These are phyloP conservation scores for Paecilomyces formosus DNA, from an alignment of 2,329 filamentous ascomycete species.

Conservation along the genomic window DNA sequence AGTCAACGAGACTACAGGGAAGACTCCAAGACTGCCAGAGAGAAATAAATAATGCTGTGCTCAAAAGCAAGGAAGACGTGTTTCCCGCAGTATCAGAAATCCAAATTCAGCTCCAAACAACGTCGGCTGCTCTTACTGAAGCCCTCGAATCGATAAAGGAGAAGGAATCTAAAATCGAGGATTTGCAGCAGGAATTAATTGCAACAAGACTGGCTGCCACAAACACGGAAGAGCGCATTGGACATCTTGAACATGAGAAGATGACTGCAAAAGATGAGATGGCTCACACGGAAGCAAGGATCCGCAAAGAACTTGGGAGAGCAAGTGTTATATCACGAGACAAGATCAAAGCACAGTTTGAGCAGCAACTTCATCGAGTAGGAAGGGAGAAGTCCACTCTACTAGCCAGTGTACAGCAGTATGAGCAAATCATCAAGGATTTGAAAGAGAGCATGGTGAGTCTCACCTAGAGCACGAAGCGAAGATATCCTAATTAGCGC, in stretches of 20 bases:
- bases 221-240: constrained; percentile 8
- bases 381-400: constrained; percentile 17
- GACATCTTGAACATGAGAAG: constrained; percentile 15
- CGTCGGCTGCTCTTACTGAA: constrained; percentile 10
- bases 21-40: constrained; percentile 13
- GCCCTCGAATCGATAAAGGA: constrained; percentile 9
- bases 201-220: constrained; percentile 10
- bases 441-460: constrained; percentile 20
- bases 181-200: constrained; percentile 12
- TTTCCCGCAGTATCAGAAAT: constrained; percentile 16
- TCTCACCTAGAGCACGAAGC: background rate
- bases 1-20: constrained; percentile 16
- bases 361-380: constrained; percentile 19
- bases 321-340: constrained; percentile 21
- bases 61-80: constrained; percentile 18
- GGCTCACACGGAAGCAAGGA: constrained; percentile 13
- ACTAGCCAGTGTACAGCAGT: constrained; percentile 9
- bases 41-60: constrained; percentile 9
- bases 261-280: constrained; percentile 13
- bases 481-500: background rate
- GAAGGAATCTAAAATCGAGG: constrained; percentile 13
- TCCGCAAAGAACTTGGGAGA: constrained; percentile 23
- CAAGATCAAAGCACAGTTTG: constrained; percentile 19
- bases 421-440: constrained; percentile 14
- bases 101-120: constrained; percentile 16